phyloP scores from a whole-genome alignment of 2,329 filamentous ascomycete species.

The Oidium heveae region DNA sequence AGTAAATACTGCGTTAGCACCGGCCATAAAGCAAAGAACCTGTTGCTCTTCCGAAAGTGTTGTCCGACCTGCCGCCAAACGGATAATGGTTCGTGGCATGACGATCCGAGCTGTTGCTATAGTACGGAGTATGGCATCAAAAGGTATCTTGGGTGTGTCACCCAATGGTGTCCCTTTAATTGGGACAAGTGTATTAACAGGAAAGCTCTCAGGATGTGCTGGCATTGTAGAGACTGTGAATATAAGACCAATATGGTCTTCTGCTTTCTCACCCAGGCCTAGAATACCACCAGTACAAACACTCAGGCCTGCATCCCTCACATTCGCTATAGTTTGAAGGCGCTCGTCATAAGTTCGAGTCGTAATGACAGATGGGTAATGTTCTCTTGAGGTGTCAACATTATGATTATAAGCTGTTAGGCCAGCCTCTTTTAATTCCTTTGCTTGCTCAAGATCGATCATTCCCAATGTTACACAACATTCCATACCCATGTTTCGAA shows the following conservation, averaged over 20 bases:
- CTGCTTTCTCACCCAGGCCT: conserved; percentile 53
- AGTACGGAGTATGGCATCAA: conserved; percentile 56
- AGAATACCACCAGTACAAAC: conserved; percentile 80
- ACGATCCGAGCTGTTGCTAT: conserved; percentile 63
- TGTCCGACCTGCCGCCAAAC: conserved; percentile 63
- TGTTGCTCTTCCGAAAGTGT: conserved; percentile 76
- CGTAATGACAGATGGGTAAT: conserved; percentile 67
- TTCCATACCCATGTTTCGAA: conserved; percentile 65
- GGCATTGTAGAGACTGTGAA: conserved; percentile 64
- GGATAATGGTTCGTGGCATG: conserved; percentile 67
- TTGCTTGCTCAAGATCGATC: conserved; percentile 61
- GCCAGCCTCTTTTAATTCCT: conserved; percentile 59
- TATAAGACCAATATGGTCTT: conserved; percentile 61
- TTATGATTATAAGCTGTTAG: conserved; percentile 91
- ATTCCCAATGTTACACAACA: conserved; percentile 83
- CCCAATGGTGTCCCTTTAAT: conserved; percentile 76
- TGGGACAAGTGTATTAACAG: conserved; percentile 72
- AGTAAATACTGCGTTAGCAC: conserved; percentile 84
- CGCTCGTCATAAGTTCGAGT: conserved; percentile 75
- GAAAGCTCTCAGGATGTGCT: conserved; percentile 68
- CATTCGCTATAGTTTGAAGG: conserved; percentile 51
- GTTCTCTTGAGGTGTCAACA: conserved; percentile 70
- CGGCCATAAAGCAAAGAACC: conserved; percentile 68
- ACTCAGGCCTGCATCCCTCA: conserved; percentile 66
- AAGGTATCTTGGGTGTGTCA: conserved; percentile 44